phyloP scores from a whole-genome alignment of 495 filamentous ascomycete genomes.

The Aspergillus diversus region DNA sequence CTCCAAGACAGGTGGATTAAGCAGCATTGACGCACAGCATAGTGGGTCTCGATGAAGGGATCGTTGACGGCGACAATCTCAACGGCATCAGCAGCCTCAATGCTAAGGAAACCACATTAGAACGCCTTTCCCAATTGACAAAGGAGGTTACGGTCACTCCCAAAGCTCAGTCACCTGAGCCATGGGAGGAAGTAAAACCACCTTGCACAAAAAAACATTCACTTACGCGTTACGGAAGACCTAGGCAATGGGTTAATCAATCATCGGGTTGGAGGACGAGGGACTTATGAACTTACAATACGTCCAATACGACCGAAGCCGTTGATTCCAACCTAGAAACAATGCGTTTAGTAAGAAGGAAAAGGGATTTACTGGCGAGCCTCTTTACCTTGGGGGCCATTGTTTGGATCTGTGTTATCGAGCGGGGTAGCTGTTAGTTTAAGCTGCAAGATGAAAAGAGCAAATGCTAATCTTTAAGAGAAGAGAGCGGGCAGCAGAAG shows the following conservation, averaged over 20 bases:
- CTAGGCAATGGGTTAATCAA: slow-evolving; percentile 38
- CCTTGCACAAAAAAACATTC: slow-evolving; percentile 18
- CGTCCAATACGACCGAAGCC: slow-evolving; percentile 99
- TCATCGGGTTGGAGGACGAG: neutral
- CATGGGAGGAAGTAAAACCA: slow-evolving; percentile 14
- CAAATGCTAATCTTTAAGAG: slow-evolving; percentile 13
- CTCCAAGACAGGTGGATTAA: neutral
- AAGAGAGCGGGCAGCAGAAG: slow-evolving; percentile 7
- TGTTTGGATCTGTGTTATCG: slow-evolving; percentile 27
- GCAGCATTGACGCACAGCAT: slow-evolving; percentile 74
- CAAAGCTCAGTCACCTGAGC: neutral
- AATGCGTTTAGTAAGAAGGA: slow-evolving; percentile 16
- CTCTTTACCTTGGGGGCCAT: slow-evolving; percentile 49
- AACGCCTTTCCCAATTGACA: slow-evolving; percentile 18
- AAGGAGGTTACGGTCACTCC: neutral
- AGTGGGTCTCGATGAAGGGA: slow-evolving; percentile 97
- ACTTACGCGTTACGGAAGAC: slow-evolving; percentile 82
- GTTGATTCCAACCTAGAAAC: slow-evolving; percentile 89
- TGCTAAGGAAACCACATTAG: slow-evolving; percentile 57
- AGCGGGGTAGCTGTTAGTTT: slow-evolving; percentile 32
- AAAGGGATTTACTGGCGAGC: neutral
- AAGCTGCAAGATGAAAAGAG: slow-evolving; percentile 14
- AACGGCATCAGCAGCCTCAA: slow-evolving; percentile 78
- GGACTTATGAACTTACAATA: slow-evolving; percentile 64
- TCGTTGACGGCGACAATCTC: slow-evolving; percentile 97